These are phyloP conservation scores for Prunus persica DNA, from an alignment of 306 rosid species.

Conservation along the genomic window Prunus_persica_NCBIv2 NC_034010.1:11316001-11316500, in stretches of 20 bases:
- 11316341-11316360: slow-evolving; percentile 41
- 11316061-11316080: neutral
- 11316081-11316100: neutral
- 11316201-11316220: neutral
- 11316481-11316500: neutral
- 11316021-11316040: neutral
- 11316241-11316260: neutral
- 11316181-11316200: neutral
- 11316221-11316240: neutral
- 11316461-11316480: neutral
- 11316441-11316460: neutral
- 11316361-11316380: neutral
- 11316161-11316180: neutral
- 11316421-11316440: neutral
- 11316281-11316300: slow-evolving; percentile 40
- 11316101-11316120: neutral
- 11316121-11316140: neutral
- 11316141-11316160: neutral
- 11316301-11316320: slow-evolving; percentile 42
- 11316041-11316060: neutral
- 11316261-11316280: slow-evolving; percentile 3
- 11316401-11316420: neutral
- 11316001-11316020: neutral
- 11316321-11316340: slow-evolving; percentile 29
- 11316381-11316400: neutral